Base-by-base conservation (phyloP, 306 rosid genomes). In the Bauhinia variegata region DNA sequence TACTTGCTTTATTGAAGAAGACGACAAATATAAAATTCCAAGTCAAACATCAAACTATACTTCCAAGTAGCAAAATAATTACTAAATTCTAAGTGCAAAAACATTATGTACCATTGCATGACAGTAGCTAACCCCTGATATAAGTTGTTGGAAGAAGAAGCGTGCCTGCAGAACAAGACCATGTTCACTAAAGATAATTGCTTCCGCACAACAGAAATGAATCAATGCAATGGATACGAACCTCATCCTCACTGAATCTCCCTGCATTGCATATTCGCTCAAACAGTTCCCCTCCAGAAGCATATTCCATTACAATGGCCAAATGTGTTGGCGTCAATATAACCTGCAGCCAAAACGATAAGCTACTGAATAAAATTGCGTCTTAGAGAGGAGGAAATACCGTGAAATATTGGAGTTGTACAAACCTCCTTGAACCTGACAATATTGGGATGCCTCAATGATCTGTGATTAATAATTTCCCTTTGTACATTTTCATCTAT, bases 261-360 rank as follows among this genome's bases (percentile, higher is more conserved):
- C 98, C 98, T n/a, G 98, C 98, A 71, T 89, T 92, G 91, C 98
- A 92, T 77, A 92, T 92, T 75, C 98, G 78, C 69, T 92, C 98
- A 58, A 92, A 92, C 63, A 92, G 85, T 78, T 92, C 96, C 64
- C 98, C 98, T 69, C 98, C 96, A 65, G 96, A 89, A 39, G 98
- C 98, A 83, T 84, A 92, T 79, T 92, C 96, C 93, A 92, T 92
- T 34, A 86, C 98, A 73, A 87, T 89, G 8, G 96, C 98, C 60
- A 89, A 78, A 79, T 92, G 98, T 3, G 91, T 81, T 34, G 92
- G 95, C 9, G 98, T 92, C 77, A 92, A 79, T 70, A 89, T 87
- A 30, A 92, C 92, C 98, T 92, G 59, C 64, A 75, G 48, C 74
- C 38, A 73, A 23, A 52, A 77, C 60, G 34, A 14, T 37, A 38